A percentile compares a stretch with the other conserved stretches of the same genome.
Conservation (phyloP, 768 basidiomycete species). For the Rhizopogon salebrosus region DNA sequence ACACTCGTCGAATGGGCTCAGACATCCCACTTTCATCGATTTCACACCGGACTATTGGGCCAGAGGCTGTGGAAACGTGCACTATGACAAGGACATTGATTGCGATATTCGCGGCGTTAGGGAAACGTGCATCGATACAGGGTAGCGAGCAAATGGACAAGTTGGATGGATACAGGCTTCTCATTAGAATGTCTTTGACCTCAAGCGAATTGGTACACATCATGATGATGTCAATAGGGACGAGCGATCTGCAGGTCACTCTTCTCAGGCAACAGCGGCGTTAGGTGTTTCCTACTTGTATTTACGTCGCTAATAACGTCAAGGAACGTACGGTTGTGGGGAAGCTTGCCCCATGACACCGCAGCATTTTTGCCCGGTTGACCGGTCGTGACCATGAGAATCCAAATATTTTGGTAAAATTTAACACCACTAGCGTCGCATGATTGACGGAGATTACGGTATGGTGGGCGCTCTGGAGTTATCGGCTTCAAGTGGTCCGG, state of each 20-base stretch:
- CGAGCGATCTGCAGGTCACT: neutral
- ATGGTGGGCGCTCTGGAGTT: conserved; percentile 21
- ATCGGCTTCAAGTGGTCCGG: conserved; percentile 13
- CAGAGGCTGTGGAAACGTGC: conserved; percentile 1
- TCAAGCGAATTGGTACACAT: neutral
- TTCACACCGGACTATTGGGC: neutral
- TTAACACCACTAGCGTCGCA: conserved; percentile 1
- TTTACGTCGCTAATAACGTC: conserved; percentile 2
- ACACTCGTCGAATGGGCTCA: neutral
- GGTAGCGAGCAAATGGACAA: neutral
- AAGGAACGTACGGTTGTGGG: neutral
- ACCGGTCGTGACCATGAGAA: neutral
- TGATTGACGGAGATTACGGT: conserved; percentile 30
- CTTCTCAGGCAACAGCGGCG: neutral
- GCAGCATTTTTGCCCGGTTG: neutral
- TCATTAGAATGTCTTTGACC: neutral
- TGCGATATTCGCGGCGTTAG: neutral
- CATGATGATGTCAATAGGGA: neutral
- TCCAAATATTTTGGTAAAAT: neutral
- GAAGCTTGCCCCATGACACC: neutral
- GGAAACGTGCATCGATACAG: neutral
- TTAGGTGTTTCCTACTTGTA: neutral
- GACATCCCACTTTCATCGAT: conserved; percentile 1
- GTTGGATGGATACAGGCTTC: neutral
- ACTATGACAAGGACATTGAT: neutral